phyloP scores from a whole-genome alignment of 2,329 filamentous ascomycete genomes.

The Pseudogymnoascus sp. region DNA sequence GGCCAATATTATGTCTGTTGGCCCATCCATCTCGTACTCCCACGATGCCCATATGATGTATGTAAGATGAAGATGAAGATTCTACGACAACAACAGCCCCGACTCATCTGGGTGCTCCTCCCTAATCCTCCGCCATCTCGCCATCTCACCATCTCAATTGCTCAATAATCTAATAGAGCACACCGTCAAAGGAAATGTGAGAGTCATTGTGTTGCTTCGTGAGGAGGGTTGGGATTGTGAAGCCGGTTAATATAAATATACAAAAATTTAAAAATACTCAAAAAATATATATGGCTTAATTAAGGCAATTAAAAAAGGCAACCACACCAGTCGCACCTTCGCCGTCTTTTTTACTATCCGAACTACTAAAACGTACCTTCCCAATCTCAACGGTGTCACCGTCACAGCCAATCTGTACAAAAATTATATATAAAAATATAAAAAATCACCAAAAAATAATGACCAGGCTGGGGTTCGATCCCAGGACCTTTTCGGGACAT shows the following conservation, averaged over 20 bases:
- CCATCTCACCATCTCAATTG: too few relatives aligned
- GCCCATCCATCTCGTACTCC: too few relatives aligned
- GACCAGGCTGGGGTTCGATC: conserved; percentile 8
- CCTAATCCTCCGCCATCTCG: too few relatives aligned
- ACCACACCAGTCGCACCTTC: neutral
- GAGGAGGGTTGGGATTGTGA: neutral
- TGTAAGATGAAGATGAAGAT: too few relatives aligned
- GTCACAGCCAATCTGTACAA: neutral
- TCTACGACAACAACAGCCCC: too few relatives aligned
- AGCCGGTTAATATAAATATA: neutral
- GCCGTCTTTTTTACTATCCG: neutral
- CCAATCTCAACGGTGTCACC: neutral
- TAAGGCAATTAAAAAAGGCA: neutral
- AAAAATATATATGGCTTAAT: neutral
- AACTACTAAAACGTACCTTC: neutral
- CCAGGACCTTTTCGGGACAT: conserved; percentile 6
- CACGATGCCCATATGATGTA: too few relatives aligned
- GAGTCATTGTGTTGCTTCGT: too few relatives aligned
- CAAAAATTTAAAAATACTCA: neutral
- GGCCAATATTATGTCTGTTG: too few relatives aligned
- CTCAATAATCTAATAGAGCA: too few relatives aligned
- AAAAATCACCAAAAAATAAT: neutral
- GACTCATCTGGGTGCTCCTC: too few relatives aligned
- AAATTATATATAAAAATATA: neutral
- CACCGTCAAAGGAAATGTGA: too few relatives aligned